These are phyloP conservation scores for Ustilago shanxiensis DNA, from an alignment of 1,284 basidiomycete genomes.

Conservation along the genomic window DNA sequence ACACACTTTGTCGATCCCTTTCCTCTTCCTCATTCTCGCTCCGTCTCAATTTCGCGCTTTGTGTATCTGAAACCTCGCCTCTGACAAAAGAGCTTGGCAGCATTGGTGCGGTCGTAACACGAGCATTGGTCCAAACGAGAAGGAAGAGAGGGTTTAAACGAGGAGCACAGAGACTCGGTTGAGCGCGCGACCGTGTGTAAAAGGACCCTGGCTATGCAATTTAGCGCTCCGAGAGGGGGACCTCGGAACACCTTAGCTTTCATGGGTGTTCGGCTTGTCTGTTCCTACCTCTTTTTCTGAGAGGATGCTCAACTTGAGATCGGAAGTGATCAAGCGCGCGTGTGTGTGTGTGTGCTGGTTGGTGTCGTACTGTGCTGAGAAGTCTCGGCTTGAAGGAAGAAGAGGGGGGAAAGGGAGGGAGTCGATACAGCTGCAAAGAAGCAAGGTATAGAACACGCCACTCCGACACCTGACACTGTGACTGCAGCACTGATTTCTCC, in stretches of 20 bases:
- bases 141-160: not conserved
- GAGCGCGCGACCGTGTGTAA: not conserved
- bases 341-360: no score
- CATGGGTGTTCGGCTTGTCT: not conserved
- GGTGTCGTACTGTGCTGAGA: no score
- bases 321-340: no score
- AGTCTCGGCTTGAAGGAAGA: not conserved
- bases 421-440: not conserved
- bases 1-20: no score
- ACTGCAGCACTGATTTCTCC: not conserved
- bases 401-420: not conserved
- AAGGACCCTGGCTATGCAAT: conserved; percentile 1
- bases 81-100: no score
- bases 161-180: not conserved
- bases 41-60: no score
- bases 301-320: no score
- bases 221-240: not conserved
- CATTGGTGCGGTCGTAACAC: no score
- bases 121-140: no score
- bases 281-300: not conserved
- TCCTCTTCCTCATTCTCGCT: no score
- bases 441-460: not conserved
- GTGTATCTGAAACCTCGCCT: no score
- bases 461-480: not conserved
- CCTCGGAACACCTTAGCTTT: not conserved